Evolutionary conservation across 2,329 filamentous ascomycete genomes (phyloP).

Genomic region (Fusarium napiforme): DNA sequence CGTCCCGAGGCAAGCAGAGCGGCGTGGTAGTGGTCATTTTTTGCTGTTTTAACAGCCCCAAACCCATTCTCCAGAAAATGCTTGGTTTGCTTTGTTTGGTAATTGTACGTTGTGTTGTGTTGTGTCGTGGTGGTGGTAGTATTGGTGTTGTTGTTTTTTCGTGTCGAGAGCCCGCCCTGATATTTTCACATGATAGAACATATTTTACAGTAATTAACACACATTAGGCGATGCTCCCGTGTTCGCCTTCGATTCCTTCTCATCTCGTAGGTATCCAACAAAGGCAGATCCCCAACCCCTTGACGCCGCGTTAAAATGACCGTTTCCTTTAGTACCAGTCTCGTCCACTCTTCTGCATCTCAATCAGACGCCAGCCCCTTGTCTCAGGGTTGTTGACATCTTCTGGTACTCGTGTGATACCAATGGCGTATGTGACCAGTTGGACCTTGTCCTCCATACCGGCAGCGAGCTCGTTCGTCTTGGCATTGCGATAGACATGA

Average conservation of each 20-base stretch:
- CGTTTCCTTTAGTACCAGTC: conserved; percentile 72
- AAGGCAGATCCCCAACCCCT: conserved; percentile 33
- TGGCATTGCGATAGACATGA: conserved; percentile 93
- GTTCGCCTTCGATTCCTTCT: conserved; percentile 13
- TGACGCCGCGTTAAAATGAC: conserved; percentile 39
- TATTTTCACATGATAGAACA: conserved; percentile 46
- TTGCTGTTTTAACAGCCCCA: conserved; percentile 42
- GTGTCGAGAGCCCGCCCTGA: conserved; percentile 39
- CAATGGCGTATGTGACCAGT: conserved; percentile 97
- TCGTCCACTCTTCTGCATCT: conserved; percentile 97
- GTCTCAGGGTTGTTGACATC: conserved; percentile 98
- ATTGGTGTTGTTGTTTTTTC: conserved; percentile 29
- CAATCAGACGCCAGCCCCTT: conserved; percentile 94
- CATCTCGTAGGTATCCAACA: conserved; percentile 39
- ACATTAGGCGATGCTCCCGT: conserved; percentile 35
- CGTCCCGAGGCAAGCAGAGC: conserved; percentile 47
- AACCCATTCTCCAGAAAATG: conserved; percentile 37
- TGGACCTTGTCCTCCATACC: conserved; percentile 99
- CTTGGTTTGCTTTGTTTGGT: conserved; percentile 25
- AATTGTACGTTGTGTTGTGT: background rate
- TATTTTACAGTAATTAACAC: conserved; percentile 50
- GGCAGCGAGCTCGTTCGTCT: conserved; percentile 87
- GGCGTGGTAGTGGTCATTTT: conserved; percentile 45
- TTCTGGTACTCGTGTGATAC: conserved; percentile 91
- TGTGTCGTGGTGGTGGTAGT: conserved; percentile 7